Percentiles rank a stretch among this genome's conserved stretches.
Conservation (phyloP, 73 alveolate genomes). For the Blepharisma japonicum region DNA sequence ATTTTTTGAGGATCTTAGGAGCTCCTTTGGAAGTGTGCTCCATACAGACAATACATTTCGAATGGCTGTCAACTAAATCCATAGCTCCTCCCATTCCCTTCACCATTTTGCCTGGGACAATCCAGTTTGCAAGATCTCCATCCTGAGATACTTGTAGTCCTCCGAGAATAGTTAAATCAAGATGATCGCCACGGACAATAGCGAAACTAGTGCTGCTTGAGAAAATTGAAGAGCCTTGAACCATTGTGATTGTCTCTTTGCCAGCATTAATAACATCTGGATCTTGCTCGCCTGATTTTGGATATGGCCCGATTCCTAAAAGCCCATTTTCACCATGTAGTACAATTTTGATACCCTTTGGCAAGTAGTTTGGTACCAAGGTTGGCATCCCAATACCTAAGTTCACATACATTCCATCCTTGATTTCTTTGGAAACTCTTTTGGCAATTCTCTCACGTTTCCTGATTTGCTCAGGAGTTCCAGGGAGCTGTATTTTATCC, state of each 20-base stretch:
- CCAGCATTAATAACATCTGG: slow-evolving; percentile 94
- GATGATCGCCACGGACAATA: slow-evolving; percentile 87
- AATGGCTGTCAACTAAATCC: slow-evolving; percentile 78
- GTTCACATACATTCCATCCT: slow-evolving; percentile 80
- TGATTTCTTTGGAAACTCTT: slow-evolving; percentile 76
- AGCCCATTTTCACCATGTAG: slow-evolving; percentile 82
- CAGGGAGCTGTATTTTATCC: slow-evolving; percentile 33
- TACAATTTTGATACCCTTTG: slow-evolving; percentile 43
- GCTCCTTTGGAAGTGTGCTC: slow-evolving; percentile 73
- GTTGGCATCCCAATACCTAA: slow-evolving; percentile 91
- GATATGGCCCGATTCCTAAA: slow-evolving; percentile 84
- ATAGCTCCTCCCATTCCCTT: slow-evolving; percentile 95
- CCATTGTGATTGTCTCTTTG: slow-evolving; percentile 77
- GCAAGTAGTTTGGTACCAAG: slow-evolving; percentile 57
- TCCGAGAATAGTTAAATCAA: slow-evolving; percentile 83
- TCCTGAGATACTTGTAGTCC: slow-evolving; percentile 77
- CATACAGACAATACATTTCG: slow-evolving; percentile 70
- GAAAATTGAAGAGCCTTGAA: slow-evolving; percentile 82
- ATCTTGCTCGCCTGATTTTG: slow-evolving; percentile 65
- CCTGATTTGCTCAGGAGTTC: slow-evolving; percentile 30
- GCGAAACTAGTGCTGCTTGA: slow-evolving; percentile 81
- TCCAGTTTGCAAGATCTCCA: slow-evolving; percentile 97
- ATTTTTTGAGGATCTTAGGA: slow-evolving; percentile 57
- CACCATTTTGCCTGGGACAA: slow-evolving; percentile 94
- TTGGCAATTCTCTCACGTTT: slow-evolving; percentile 55